These are phyloP conservation scores for Podaxis sp. DNA, from an alignment of 768 basidiomycete species.

Conservation along the genomic window DNA sequence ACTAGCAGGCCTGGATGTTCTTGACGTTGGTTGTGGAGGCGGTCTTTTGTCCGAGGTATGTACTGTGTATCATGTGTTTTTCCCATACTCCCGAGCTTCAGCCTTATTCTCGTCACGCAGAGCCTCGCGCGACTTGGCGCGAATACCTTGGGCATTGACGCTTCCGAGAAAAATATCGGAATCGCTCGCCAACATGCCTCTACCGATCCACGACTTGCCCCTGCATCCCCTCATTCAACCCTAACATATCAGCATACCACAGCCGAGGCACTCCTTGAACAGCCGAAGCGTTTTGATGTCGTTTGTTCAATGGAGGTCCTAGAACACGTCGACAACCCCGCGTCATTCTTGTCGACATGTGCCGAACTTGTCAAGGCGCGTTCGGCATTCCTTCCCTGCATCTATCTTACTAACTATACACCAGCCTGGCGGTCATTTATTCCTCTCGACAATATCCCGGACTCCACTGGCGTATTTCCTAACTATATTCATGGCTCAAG, in stretches of 20 bases:
- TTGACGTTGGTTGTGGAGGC: conserved; percentile 96
- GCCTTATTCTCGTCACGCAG: conserved; percentile 36
- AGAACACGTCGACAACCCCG: conserved; percentile 95
- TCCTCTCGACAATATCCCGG: conserved; percentile 93
- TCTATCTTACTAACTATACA: not conserved
- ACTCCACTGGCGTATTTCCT: conserved; percentile 50
- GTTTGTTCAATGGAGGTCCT: conserved; percentile 98
- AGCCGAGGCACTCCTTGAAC: conserved; percentile 71
- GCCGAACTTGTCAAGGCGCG: conserved; percentile 83
- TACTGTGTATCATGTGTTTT: not conserved
- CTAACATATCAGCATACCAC: conserved; percentile 72
- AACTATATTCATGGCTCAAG: conserved; percentile 71
- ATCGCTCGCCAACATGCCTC: conserved; percentile 84
- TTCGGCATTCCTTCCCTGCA: not conserved
- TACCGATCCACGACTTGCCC: conserved; percentile 63
- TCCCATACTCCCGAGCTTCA: conserved; percentile 1
- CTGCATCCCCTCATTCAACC: conserved; percentile 26
- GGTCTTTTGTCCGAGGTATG: conserved; percentile 88
- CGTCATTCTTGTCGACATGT: conserved; percentile 77
- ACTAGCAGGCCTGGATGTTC: conserved; percentile 66
- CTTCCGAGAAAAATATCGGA: conserved; percentile 81
- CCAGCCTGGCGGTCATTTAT: conserved; percentile 93
- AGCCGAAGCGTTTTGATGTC: conserved; percentile 75
- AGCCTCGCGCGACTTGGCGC: conserved; percentile 88
- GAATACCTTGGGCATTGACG: conserved; percentile 88